These are phyloP conservation scores for Schwanniomyces pseudopolymorphus DNA, from an alignment of 805 yeast species.

Conservation along the genomic window DNA sequence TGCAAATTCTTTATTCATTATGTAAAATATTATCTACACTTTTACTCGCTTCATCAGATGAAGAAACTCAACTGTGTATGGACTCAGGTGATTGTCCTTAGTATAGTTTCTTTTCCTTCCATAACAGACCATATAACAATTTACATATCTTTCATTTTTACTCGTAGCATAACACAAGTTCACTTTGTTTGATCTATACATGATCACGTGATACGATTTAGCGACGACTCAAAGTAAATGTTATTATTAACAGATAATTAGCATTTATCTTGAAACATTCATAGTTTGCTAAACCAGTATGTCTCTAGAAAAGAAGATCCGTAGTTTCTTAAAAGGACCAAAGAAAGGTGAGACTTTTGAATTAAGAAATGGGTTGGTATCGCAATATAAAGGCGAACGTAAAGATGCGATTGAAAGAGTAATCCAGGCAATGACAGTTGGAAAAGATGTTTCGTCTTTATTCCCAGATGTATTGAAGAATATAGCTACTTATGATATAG, in stretches of 20 bases:
- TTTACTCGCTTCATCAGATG: no score
- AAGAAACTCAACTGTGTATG: not conserved
- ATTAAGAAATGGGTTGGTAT: slow-evolving; percentile 83
- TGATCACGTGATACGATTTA: not conserved
- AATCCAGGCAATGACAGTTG: slow-evolving; percentile 97
- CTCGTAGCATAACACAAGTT: not conserved
- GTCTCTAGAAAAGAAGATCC: slow-evolving; percentile 45
- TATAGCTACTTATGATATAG: slow-evolving; percentile 94
- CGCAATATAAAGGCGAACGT: slow-evolving; percentile 91
- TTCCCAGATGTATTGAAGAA: slow-evolving; percentile 96
- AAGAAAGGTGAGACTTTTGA: slow-evolving; percentile 82
- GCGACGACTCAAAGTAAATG: not conserved
- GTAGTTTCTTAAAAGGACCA: slow-evolving; percentile 44
- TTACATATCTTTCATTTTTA: not conserved
- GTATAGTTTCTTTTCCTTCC: slow-evolving; percentile 8
- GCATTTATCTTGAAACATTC: not conserved
- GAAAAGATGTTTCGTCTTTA: slow-evolving; percentile 90
- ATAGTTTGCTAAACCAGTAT: slow-evolving; percentile 11
- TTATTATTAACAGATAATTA: not conserved
- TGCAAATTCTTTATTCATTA: no score
- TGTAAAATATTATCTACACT: no score
- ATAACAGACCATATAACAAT: slow-evolving; percentile 2
- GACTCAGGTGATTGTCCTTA: not conserved
- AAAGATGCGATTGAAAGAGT: slow-evolving; percentile 97
- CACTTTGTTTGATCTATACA: not conserved